These are phyloP conservation scores for Tuber umbilicatum DNA, from an alignment of 495 filamentous ascomycete genomes.

Conservation along the genomic window DNA sequence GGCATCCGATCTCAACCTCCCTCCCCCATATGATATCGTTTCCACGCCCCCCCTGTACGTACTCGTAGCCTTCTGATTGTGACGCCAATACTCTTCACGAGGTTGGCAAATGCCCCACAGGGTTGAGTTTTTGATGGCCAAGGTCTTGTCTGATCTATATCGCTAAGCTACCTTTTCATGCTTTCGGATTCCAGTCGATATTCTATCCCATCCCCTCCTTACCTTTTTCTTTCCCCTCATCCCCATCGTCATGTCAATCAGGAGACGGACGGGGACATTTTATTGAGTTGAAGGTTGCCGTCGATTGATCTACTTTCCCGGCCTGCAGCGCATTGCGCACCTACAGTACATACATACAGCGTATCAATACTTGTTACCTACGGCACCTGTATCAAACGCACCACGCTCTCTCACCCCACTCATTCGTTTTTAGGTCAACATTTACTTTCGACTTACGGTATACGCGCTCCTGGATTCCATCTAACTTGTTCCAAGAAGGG, in stretches of 20 bases:
- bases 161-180: not conserved
- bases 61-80: slow-evolving; percentile 2
- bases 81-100: not conserved
- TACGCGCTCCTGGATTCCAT: not conserved
- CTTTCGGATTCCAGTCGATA: not conserved
- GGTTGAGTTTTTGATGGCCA: not conserved
- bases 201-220: not conserved
- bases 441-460: not conserved
- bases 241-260: not conserved
- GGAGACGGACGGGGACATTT: not conserved
- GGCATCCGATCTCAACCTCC: slow-evolving; percentile 3
- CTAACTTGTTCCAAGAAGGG: not conserved
- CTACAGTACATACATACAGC: not conserved
- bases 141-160: slow-evolving; percentile 3
- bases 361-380: not conserved
- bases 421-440: not conserved
- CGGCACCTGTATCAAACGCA: not conserved
- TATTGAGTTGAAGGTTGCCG: not conserved
- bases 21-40: slow-evolving; percentile 1
- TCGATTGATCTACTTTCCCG: not conserved
- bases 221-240: slow-evolving; percentile 2
- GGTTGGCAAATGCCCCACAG: not conserved
- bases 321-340: not conserved
- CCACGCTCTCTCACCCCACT: not conserved
- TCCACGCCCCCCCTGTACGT: not conserved